Evolutionary conservation across 1,284 basidiomycete genomes (phyloP).

Genomic region (Xanthoconium separans): DNA sequence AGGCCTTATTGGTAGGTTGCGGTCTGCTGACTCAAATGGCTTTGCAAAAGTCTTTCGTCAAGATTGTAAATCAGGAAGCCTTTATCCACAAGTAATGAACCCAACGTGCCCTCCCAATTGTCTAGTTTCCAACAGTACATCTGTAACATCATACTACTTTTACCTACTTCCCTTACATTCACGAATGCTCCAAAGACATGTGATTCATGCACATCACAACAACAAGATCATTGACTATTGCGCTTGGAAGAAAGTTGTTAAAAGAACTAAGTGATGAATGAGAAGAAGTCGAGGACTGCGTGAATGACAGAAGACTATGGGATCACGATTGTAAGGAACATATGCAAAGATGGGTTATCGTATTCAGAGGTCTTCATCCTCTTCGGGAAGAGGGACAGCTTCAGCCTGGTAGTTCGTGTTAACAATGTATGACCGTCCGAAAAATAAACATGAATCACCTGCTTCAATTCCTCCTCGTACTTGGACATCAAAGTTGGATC

Average conservation of each 20-base stretch:
- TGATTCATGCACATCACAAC: constrained; percentile 27
- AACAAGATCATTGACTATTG: constrained; percentile 24
- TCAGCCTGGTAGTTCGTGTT: constrained; percentile 52
- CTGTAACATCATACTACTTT: neutral
- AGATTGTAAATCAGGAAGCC: neutral
- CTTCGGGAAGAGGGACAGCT: constrained; percentile 74
- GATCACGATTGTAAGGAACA: constrained; percentile 22
- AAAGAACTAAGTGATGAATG: constrained; percentile 18
- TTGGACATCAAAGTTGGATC: constrained; percentile 81
- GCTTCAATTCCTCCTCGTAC: constrained; percentile 80
- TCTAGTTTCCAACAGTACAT: neutral
- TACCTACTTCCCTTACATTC: constrained; percentile 5
- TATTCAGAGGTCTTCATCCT: constrained; percentile 71
- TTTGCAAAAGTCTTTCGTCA: neutral
- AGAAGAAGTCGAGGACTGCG: constrained; percentile 13
- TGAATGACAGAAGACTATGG: constrained; percentile 21
- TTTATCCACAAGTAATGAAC: neutral
- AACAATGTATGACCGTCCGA: constrained; percentile 1
- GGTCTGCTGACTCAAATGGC: constrained; percentile 2
- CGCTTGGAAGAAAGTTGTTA: constrained; percentile 22
- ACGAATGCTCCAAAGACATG: constrained; percentile 4
- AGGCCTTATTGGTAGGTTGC: constrained; percentile 13
- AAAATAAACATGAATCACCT: constrained; percentile 41
- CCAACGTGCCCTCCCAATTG: neutral
- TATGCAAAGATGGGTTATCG: constrained; percentile 16